Conservation (phyloP, 2,329 filamentous ascomycete species). For the Hymenotorrendiella dingleyae region DNA sequence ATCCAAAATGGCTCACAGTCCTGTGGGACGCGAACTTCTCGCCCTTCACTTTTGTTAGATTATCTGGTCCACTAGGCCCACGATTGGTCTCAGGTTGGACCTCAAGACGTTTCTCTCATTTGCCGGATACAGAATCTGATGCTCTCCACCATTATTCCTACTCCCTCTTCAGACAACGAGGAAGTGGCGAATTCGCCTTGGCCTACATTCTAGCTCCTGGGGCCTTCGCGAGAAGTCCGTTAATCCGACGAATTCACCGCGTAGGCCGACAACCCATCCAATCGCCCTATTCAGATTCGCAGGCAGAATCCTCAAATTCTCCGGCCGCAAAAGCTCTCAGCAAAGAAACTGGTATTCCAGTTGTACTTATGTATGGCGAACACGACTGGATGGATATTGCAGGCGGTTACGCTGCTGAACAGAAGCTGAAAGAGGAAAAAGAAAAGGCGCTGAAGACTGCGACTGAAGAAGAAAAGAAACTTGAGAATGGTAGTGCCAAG, state of each 20-base stretch:
- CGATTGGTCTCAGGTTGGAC: constrained; percentile 94
- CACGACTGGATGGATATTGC: constrained; percentile 98
- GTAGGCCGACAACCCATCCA: constrained; percentile 66
- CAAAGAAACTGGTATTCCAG: constrained; percentile 60
- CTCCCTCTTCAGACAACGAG: constrained; percentile 84
- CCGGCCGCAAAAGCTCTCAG: background rate
- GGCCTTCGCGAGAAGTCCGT: constrained; percentile 79
- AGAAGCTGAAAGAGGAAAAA: constrained; percentile 68
- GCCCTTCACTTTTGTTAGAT: constrained; percentile 84
- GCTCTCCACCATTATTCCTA: constrained; percentile 92
- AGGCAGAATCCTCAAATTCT: constrained; percentile 5
- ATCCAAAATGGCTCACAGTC: constrained; percentile 84
- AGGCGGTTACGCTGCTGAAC: constrained; percentile 73
- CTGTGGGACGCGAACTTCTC: constrained; percentile 97
- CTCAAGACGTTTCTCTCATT: constrained; percentile 81
- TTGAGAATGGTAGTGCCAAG: constrained; percentile 75
- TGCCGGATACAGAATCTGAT: constrained; percentile 73
- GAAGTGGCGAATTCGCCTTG: constrained; percentile 89
- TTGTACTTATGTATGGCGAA: constrained; percentile 95
- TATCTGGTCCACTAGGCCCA: constrained; percentile 83
- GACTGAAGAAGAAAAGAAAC: constrained; percentile 59
- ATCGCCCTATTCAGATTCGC: constrained; percentile 1
- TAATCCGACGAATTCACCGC: constrained; percentile 80
- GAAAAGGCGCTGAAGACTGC: constrained; percentile 53
- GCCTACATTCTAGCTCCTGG: constrained; percentile 90